Conservation (phyloP, 2,329 filamentous ascomycete genomes). For the Tolypocladium tropicale region DNA sequence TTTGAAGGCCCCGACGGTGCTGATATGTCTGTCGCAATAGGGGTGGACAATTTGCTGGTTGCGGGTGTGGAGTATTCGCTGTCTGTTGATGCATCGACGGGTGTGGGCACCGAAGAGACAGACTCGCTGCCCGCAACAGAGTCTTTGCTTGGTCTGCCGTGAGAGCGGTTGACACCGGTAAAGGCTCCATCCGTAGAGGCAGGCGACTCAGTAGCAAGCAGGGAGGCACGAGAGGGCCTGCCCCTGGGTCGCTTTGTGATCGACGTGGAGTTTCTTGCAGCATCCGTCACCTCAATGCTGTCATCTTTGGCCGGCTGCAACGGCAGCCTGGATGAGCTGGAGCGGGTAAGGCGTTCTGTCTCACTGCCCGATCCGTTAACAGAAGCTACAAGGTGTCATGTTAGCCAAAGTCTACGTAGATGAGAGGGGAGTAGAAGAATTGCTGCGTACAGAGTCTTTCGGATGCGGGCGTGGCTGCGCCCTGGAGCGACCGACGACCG, state of each 20-base stretch:
- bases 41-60: constrained; percentile 26
- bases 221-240: constrained; percentile 10
- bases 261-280: constrained; percentile 1
- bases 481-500: constrained; percentile 15
- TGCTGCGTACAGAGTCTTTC: constrained; percentile 9
- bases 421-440: no score
- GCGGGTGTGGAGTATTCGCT: constrained; percentile 24
- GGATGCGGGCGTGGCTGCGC: constrained; percentile 7
- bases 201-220: constrained; percentile 5
- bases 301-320: not conserved
- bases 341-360: constrained; percentile 15
- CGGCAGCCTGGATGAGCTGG: constrained; percentile 10
- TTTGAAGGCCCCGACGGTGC: constrained; percentile 1
- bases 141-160: constrained; percentile 9
- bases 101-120: constrained; percentile 20
- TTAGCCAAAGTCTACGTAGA: not conserved
- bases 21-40: constrained; percentile 12
- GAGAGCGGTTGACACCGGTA: not conserved
- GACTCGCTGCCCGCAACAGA: constrained; percentile 15
- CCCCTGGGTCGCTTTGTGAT: constrained; percentile 11
- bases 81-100: constrained; percentile 18
- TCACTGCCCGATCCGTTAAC: constrained; percentile 7
- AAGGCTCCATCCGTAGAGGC: constrained; percentile 1
- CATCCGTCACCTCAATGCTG: not conserved
- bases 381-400: constrained; percentile 6